Evolutionary conservation across 768 basidiomycete species (phyloP).

Genomic region (Lanmaoa pseudosensibilis): DNA sequence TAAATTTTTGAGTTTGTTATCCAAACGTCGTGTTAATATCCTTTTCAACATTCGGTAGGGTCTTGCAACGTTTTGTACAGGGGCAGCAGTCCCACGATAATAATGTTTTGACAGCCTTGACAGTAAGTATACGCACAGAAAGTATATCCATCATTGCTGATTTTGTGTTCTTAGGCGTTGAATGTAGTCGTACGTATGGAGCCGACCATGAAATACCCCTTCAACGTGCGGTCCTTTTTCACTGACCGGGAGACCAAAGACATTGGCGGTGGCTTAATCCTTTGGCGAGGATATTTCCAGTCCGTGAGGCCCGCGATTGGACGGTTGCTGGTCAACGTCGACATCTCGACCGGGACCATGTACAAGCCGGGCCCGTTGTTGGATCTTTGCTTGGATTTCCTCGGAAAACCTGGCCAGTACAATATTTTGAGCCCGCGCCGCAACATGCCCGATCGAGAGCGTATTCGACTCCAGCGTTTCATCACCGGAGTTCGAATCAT

Average conservation of each 20-base stretch:
- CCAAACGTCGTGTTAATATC: slow-evolving; percentile 23
- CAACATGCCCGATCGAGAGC: slow-evolving; percentile 50
- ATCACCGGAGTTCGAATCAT: slow-evolving; percentile 51
- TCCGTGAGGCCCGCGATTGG: slow-evolving; percentile 69
- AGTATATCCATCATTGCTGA: background rate
- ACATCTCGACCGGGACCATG: slow-evolving; percentile 77
- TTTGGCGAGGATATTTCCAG: slow-evolving; percentile 84
- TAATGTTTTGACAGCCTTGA: slow-evolving; percentile 63
- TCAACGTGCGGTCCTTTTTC: slow-evolving; percentile 76
- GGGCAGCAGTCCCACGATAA: slow-evolving; percentile 72
- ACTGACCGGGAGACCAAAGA: slow-evolving; percentile 51
- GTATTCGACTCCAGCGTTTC: slow-evolving; percentile 55
- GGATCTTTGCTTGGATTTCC: slow-evolving; percentile 55
- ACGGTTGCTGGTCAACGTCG: slow-evolving; percentile 68
- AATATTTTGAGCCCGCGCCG: slow-evolving; percentile 40
- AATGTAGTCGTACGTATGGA: slow-evolving; percentile 79
- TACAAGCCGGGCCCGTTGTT: slow-evolving; percentile 64
- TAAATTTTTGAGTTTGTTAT: slow-evolving; percentile 21
- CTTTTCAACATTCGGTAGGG: slow-evolving; percentile 38
- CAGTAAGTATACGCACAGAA: slow-evolving; percentile 37
- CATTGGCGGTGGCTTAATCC: slow-evolving; percentile 62
- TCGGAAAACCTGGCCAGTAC: slow-evolving; percentile 36
- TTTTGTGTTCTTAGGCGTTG: slow-evolving; percentile 46
- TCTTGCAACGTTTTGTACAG: slow-evolving; percentile 60
- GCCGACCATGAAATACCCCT: slow-evolving; percentile 65